Base-by-base conservation (phyloP, 192 early-diverging fungal species). In the Umbelopsis isabellina region DNA sequence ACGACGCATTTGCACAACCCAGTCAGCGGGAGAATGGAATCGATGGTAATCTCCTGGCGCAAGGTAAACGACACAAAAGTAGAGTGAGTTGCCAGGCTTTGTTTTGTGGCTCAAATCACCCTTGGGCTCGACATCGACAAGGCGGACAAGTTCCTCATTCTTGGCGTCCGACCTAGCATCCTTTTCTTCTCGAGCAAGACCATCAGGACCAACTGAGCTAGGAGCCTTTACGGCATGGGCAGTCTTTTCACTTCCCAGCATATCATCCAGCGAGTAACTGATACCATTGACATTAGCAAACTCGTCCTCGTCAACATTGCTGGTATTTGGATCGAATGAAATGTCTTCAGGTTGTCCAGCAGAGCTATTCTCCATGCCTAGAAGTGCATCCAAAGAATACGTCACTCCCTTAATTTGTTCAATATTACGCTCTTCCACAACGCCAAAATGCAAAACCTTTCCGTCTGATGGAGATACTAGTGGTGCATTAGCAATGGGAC, bases 41-140 rank as follows among this genome's bases (percentile, higher is more conserved):
- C 95, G 89, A 79, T 99, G 98, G 81, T 99, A 99, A 78, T 99
- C 98, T 1, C 97, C 98, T 7, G 98, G 98, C 0, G 97, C 94
- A 69, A 99, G 80, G 73, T 99, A 99, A 27, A 99, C 91, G 11
- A 98, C 96, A 71, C 86, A 89, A 76, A 92, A 99, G 68, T 89
- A 96, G 33, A 98, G 85, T 12, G 82, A 76, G 74, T 97, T 92
- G 69, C 91, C 91, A 23, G 83, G 81, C 41, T 81, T 81, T 23
- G 87, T 66, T 13, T 76, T 73, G 61, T 82, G 80, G 41, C 66
- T 48, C 4, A 33, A 27, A 8, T 71, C 41, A 16, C 46, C 80
- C 75, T 50, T 85, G 50, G 78, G 25, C 45, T 73, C 61, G 46
- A 72, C 46, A 67, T 75, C 74, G 7, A 44, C 67, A 46, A 58